Percentiles rank a stretch among this genome's conserved stretches.
Conservation (phyloP, 1,139 yeast species). For the Yamadazyma taylorii region DNA sequence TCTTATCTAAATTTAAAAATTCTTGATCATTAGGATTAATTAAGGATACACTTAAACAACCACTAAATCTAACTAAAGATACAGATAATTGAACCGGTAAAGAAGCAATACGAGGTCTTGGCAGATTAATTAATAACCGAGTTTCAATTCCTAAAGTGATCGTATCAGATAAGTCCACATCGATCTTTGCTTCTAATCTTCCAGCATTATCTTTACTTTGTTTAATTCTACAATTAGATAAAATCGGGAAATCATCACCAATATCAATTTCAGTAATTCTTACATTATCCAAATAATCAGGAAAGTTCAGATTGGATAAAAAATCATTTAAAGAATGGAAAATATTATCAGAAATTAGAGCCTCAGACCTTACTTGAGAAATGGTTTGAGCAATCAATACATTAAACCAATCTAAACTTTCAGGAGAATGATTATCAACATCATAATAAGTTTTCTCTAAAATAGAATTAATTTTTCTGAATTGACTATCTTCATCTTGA, state of each 20-base stretch:
- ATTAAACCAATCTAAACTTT: slow-evolving; percentile 95
- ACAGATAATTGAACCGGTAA: slow-evolving; percentile 82
- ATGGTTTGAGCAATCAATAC: slow-evolving; percentile 90
- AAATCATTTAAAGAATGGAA: slow-evolving; percentile 70
- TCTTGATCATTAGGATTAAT: slow-evolving; percentile 46
- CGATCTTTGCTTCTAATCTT: slow-evolving; percentile 85
- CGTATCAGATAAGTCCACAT: slow-evolving; percentile 88
- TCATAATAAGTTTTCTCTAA: slow-evolving; percentile 91
- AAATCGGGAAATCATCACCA: slow-evolving; percentile 94
- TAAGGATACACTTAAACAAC: slow-evolving; percentile 81
- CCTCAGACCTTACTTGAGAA: slow-evolving; percentile 83
- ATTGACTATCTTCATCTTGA: slow-evolving; percentile 17
- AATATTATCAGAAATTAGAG: slow-evolving; percentile 78
- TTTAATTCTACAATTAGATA: slow-evolving; percentile 85
- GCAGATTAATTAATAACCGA: slow-evolving; percentile 75
- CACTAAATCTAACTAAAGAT: slow-evolving; percentile 90
- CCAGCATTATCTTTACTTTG: slow-evolving; percentile 51
- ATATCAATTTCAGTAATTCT: slow-evolving; percentile 84
- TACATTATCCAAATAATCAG: slow-evolving; percentile 79
- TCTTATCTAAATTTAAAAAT: not conserved
- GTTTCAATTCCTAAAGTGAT: slow-evolving; percentile 90
- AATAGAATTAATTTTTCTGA: slow-evolving; percentile 40
- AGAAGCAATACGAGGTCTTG: slow-evolving; percentile 80
- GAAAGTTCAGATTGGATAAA: slow-evolving; percentile 52
- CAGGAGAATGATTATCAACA: slow-evolving; percentile 83